Conservation (phyloP, 495 filamentous ascomycete genomes). For the Aspergillus haitiensis region DNA sequence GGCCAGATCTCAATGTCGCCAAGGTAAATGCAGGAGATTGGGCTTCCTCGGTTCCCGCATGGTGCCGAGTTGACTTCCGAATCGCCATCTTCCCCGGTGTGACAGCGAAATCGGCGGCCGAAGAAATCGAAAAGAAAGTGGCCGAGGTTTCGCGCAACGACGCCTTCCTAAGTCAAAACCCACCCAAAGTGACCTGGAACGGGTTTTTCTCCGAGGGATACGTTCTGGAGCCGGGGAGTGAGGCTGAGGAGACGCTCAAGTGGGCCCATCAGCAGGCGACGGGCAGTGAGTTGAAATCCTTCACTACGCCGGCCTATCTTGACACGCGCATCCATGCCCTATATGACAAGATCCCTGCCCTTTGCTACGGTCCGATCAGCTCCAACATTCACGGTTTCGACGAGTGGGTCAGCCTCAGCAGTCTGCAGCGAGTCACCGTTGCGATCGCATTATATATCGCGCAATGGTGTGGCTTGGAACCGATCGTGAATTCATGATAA, state of each 20-base stretch:
- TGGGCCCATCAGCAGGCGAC: conserved; percentile 10
- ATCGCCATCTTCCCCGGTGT: conserved; percentile 11
- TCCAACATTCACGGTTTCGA: conserved; percentile 11
- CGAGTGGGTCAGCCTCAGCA: conserved; percentile 13
- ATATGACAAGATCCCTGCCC: conserved; percentile 12
- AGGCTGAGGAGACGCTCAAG: conserved; percentile 8
- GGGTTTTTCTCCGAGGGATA: conserved; percentile 13
- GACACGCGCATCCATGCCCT: conserved; percentile 9
- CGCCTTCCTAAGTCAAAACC: conserved; percentile 6
- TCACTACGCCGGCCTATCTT: conserved; percentile 10
- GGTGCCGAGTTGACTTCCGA: conserved; percentile 8
- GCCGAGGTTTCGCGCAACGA: conserved; percentile 1
- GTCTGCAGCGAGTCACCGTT: conserved; percentile 7
- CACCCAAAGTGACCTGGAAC: conserved; percentile 7
- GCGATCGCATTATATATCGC: conserved; percentile 10
- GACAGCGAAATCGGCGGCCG: conserved; percentile 7
- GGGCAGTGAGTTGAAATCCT: conserved; percentile 2
- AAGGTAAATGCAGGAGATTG: conserved; percentile 11
- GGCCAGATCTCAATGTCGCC: conserved; percentile 7
- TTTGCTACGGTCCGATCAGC: conserved; percentile 11
- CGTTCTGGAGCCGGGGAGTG: conserved; percentile 5
- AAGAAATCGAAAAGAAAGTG: conserved; percentile 8
- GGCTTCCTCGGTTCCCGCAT: conserved; percentile 9
- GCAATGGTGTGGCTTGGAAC: conserved; percentile 10
- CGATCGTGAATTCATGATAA: neutral